These are phyloP conservation scores for Coemansia sp. DNA, from an alignment of 192 early-diverging fungal species.

Conservation along the genomic window DNA sequence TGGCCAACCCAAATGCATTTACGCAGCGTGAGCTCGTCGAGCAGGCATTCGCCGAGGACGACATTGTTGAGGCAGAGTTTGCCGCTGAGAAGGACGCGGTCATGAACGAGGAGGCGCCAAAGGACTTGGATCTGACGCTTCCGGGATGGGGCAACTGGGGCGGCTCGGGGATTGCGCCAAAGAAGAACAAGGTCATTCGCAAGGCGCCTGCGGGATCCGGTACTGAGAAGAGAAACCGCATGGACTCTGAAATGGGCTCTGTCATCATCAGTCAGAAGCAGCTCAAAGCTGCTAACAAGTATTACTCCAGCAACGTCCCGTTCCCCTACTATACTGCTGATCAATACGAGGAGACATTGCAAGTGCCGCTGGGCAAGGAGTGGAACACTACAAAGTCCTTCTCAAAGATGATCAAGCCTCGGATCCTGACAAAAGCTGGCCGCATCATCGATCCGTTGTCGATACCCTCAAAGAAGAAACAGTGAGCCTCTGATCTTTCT, in stretches of 20 bases:
- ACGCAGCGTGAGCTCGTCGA: conserved; percentile 82
- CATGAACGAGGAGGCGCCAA: conserved; percentile 74
- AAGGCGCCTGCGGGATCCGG: conserved; percentile 41
- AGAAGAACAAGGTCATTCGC: conserved; percentile 64
- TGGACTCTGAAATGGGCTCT: conserved; percentile 41
- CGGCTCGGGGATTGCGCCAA: conserved; percentile 65
- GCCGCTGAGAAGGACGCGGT: conserved; percentile 77
- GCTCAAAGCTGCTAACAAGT: conserved; percentile 75
- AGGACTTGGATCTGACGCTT: conserved; percentile 80
- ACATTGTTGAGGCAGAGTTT: conserved; percentile 86
- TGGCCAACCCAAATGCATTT: conserved; percentile 59
- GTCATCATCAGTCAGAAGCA: conserved; percentile 94
- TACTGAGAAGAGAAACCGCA: conserved; percentile 19
- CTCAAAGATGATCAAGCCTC: conserved; percentile 76
- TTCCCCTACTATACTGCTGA: conserved; percentile 81
- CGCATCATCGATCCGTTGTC: conserved; percentile 84
- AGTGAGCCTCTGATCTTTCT: conserved; percentile 7
- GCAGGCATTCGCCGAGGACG: conserved; percentile 94
- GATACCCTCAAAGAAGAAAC: conserved; percentile 62
- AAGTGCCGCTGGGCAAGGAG: conserved; percentile 90
- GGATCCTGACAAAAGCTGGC: conserved; percentile 82
- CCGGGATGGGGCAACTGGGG: conserved; percentile 96
- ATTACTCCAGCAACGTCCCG: conserved; percentile 73
- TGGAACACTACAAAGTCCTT: conserved; percentile 87
- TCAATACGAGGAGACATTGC: conserved; percentile 88